A percentile compares a stretch with the other conserved stretches of the same genome.
These are phyloP conservation scores for Balansia obtecta DNA, from an alignment of 2,329 filamentous ascomycete genomes.

Conservation along the genomic window DNA sequence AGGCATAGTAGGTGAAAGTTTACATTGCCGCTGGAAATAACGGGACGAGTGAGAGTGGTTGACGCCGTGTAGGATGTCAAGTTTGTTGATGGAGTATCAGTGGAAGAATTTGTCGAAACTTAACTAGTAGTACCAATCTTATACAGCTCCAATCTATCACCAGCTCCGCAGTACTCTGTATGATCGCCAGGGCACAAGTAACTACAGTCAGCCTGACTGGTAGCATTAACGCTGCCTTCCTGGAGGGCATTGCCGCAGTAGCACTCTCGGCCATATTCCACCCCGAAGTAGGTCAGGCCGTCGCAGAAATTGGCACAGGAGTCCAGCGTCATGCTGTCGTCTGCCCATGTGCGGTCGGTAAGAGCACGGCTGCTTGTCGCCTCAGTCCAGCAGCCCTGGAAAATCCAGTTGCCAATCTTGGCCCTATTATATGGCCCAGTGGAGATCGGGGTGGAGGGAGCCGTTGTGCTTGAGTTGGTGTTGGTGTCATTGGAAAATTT, in stretches of 20 bases:
- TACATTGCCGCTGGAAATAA: constrained; percentile 20
- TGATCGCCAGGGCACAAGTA: constrained; percentile 23
- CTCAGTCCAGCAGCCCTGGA: constrained; percentile 26
- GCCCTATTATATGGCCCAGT: constrained; percentile 15
- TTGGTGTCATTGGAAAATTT: background rate
- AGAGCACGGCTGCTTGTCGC: constrained; percentile 19
- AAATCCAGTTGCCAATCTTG: constrained; percentile 17
- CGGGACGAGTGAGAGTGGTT: constrained; percentile 13
- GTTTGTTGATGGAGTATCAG: background rate
- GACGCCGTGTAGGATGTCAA: constrained; percentile 6
- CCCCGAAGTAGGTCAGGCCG: constrained; percentile 22
- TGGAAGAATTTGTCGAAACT: background rate
- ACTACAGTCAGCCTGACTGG: constrained; percentile 21
- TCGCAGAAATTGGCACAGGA: constrained; percentile 20
- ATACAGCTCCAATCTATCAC: constrained; percentile 21
- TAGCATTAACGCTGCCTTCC: constrained; percentile 13
- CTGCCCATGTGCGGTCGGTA: constrained; percentile 14
- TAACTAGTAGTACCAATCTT: constrained; percentile 16
- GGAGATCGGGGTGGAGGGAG: constrained; percentile 8
- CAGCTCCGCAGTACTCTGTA: constrained; percentile 19
- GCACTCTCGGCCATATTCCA: constrained; percentile 26
- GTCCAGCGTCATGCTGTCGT: constrained; percentile 21
- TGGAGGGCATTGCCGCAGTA: constrained; percentile 23
- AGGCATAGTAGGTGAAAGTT: constrained; percentile 27
- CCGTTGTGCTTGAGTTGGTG: constrained; percentile 9